phyloP scores from a whole-genome alignment of 2,329 filamentous ascomycete genomes.

The Trichoderma endophyticum region DNA sequence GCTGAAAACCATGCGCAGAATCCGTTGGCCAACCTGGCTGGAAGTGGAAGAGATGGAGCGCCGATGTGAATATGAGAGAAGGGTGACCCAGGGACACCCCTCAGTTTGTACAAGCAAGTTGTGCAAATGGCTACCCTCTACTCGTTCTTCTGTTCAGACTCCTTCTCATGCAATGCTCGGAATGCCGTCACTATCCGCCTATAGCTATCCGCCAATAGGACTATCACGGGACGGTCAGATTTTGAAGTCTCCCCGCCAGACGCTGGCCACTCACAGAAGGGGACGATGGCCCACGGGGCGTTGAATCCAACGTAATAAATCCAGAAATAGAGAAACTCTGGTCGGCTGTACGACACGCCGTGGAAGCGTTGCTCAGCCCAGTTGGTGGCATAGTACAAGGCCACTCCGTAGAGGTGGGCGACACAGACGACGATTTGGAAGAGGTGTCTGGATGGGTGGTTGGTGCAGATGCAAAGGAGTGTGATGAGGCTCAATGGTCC shows the following conservation, averaged over 20 bases:
- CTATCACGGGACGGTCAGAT: neutral
- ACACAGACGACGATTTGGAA: conserved; percentile 50
- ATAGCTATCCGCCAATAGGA: conserved; percentile 17
- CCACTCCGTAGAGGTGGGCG: conserved; percentile 59
- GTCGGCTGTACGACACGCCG: conserved; percentile 52
- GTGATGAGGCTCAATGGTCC: conserved; percentile 56
- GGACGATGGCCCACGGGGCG: conserved; percentile 57
- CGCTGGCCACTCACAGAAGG: conserved; percentile 43
- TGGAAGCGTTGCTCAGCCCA: conserved; percentile 44
- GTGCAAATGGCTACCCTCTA: neutral
- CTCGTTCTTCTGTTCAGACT: neutral
- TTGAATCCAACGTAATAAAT: conserved; percentile 62
- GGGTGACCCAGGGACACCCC: neutral
- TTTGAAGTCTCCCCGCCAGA: neutral
- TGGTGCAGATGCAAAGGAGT: conserved; percentile 43
- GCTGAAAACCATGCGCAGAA: neutral
- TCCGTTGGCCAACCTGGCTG: neutral
- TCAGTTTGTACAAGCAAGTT: neutral
- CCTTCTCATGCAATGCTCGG: conserved; percentile 6
- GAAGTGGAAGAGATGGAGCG: neutral
- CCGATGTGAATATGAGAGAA: neutral
- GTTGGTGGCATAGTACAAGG: conserved; percentile 60
- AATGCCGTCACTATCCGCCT: conserved; percentile 10
- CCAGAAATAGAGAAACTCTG: conserved; percentile 61
- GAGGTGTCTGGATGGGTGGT: conserved; percentile 46